These are phyloP conservation scores for Casuarina glauca DNA, from an alignment of 306 rosid species.

Conservation along the genomic window DNA sequence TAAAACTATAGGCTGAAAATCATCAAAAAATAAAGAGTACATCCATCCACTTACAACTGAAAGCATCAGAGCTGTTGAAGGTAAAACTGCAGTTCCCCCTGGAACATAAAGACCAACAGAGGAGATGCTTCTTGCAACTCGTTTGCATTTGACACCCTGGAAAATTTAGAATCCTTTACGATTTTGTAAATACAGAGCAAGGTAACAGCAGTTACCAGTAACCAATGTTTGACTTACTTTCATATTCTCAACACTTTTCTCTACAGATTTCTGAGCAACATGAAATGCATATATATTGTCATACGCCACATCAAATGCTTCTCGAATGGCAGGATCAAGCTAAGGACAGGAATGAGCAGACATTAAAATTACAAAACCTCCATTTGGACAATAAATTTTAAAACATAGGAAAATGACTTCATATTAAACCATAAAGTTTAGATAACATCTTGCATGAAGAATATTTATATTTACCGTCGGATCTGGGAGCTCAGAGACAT, in stretches of 20 bases:
- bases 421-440: slow-evolving; percentile 3
- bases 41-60: slow-evolving; percentile 72
- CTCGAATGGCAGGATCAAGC: slow-evolving; percentile 70
- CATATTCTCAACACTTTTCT: slow-evolving; percentile 84
- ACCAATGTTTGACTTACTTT: slow-evolving; percentile 50
- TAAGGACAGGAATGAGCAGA: slow-evolving; percentile 26
- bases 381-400: background rate
- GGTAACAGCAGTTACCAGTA: slow-evolving; percentile 14
- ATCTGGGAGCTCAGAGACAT: slow-evolving; percentile 76
- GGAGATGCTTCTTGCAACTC: slow-evolving; percentile 89
- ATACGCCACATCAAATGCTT: slow-evolving; percentile 91
- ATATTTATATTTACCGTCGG: slow-evolving; percentile 65
- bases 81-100: slow-evolving; percentile 98
- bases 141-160: slow-evolving; percentile 96
- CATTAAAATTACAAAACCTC: slow-evolving; percentile 7
- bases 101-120: slow-evolving; percentile 99
- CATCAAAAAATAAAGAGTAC: background rate
- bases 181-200: slow-evolving; percentile 19
- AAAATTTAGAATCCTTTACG: slow-evolving; percentile 29
- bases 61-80: slow-evolving; percentile 98
- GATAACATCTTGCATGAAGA: background rate
- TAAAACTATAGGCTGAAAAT: slow-evolving; percentile 7
- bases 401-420: background rate
- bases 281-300: slow-evolving; percentile 93
- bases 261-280: slow-evolving; percentile 79